Base-by-base conservation (phyloP, 345 rosid genomes). In the Hevea brasiliensis region DNA sequence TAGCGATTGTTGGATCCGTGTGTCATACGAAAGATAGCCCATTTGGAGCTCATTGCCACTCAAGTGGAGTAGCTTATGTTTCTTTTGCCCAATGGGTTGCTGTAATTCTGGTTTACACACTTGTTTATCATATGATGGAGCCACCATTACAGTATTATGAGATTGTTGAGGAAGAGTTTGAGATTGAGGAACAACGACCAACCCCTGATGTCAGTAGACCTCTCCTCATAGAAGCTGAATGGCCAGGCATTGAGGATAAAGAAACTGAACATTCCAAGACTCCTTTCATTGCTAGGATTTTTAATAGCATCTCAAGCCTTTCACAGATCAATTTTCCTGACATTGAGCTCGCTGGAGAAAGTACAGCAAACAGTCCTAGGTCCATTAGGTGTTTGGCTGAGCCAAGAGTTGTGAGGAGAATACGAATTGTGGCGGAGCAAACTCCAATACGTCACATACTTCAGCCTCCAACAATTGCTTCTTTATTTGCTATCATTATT, bases 81-180 rank as follows among this genome's bases (percentile, higher is more conserved):
- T 92, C 97, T 6, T 90, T 95, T 48, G 87, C 99, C 9, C 91
- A 87, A 8, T 91, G 97, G 98, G 94, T 95, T 14, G 89, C 99
- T 24, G 97, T 92, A 67, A 92, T 95, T 78, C 94, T 95, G 71
- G 98, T 92, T n/a, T 91, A 95, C 73, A 91, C 98, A n/a, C 84
- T 92, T 70, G 99, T 92, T 69, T 90, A 95, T 84, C 98, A 92
- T 79, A 95, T 90, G 98, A 95, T 90, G 99, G 98, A 92, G 78
- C 98, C 97, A 45, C 94, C 99, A 8, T 13, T 90, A 88, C 83
- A 86, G 84, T 91, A 81, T 35, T 93, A 93, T 60, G 97, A 93
- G 81, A 72, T 93, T 72, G 92, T 91, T 72, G 94, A 87, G 58
- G 97, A 88, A 77, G 89, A 86, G n/a, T 42, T 53, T 59, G 91